phyloP scores from a whole-genome alignment of 306 rosid species.

The Astragalus glycyphyllos region DNA sequence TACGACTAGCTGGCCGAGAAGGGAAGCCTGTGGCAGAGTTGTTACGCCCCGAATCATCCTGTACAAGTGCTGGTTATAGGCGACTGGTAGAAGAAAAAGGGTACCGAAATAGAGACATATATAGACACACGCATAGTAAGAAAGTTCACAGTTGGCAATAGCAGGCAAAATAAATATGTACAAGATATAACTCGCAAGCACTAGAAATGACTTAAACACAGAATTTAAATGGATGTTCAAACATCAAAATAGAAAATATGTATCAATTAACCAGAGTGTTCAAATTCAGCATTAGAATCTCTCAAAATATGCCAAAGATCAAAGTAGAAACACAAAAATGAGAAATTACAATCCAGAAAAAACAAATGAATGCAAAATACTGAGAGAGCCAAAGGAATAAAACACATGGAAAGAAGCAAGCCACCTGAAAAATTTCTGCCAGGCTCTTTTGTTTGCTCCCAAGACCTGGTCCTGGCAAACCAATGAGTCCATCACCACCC shows the following conservation, averaged over 20 bases:
- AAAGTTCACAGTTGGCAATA: neutral
- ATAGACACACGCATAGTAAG: neutral
- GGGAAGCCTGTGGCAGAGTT: slow-evolving; percentile 62
- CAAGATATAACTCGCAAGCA: neutral
- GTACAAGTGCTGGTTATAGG: slow-evolving; percentile 41
- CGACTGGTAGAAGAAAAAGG: slow-evolving; percentile 4
- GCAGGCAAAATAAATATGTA: neutral
- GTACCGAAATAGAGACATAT: slow-evolving; percentile 5
- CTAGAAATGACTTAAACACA: neutral
- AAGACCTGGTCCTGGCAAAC: slow-evolving; percentile 83
- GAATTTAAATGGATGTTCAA: neutral
- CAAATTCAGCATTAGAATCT: neutral
- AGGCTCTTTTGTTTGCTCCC: slow-evolving; percentile 84
- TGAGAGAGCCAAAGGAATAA: neutral
- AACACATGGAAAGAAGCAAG: slow-evolving; percentile 5
- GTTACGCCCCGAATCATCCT: slow-evolving; percentile 85
- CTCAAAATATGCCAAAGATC: neutral
- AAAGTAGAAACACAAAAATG: slow-evolving; percentile 6
- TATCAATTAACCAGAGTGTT: slow-evolving; percentile 45
- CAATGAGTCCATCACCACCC: slow-evolving; percentile 88
- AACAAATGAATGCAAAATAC: neutral
- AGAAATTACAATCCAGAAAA: slow-evolving; percentile 4
- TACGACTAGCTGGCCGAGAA: slow-evolving; percentile 91
- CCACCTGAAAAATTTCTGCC: slow-evolving; percentile 95
- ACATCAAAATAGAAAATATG: neutral